These are phyloP conservation scores for Pythium rishiriense DNA, from an alignment of 352 stramenopile genomes.

Conservation along the genomic window DNA sequence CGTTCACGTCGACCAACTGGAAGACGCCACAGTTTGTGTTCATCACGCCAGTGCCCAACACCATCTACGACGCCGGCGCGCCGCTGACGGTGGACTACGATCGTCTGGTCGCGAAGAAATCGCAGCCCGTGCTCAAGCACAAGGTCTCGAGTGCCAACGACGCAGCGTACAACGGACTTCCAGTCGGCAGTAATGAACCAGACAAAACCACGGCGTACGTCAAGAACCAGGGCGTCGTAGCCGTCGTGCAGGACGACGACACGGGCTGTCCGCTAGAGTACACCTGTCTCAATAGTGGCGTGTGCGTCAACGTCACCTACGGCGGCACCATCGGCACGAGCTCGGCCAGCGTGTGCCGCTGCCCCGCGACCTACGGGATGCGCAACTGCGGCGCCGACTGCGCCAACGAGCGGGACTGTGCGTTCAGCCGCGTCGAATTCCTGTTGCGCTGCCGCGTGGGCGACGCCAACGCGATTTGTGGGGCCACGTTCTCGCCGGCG, in stretches of 20 bases:
- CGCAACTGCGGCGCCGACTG: constrained; percentile 51
- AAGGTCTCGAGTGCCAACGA: constrained; percentile 40
- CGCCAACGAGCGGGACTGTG: constrained; percentile 41
- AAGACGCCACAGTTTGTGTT: constrained; percentile 47
- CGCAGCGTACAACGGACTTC: constrained; percentile 41
- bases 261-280: constrained; percentile 68
- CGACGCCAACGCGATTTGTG: constrained; percentile 33
- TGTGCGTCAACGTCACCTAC: constrained; percentile 38
- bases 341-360: constrained; percentile 37
- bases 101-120: constrained; percentile 49
- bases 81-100: constrained; percentile 59
- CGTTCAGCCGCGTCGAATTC: constrained; percentile 50
- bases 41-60: constrained; percentile 46
- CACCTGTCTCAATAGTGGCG: constrained; percentile 45
- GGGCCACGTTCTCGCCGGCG: constrained; percentile 39
- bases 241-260: constrained; percentile 61
- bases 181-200: constrained; percentile 52
- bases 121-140: constrained; percentile 47
- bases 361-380: constrained; percentile 55
- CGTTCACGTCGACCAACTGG: constrained; percentile 55
- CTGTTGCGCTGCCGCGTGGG: constrained; percentile 36
- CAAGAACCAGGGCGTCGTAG: constrained; percentile 40
- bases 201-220: constrained; percentile 33
- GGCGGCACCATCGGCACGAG: constrained; percentile 4
- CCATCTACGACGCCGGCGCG: constrained; percentile 47